A percentile compares a stretch with the other conserved stretches of the same genome.
These are phyloP conservation scores for Marchantia polymorpha DNA, from an alignment of 225 moss, liverwort and hornwort species.

Conservation along the genomic window DNA sequence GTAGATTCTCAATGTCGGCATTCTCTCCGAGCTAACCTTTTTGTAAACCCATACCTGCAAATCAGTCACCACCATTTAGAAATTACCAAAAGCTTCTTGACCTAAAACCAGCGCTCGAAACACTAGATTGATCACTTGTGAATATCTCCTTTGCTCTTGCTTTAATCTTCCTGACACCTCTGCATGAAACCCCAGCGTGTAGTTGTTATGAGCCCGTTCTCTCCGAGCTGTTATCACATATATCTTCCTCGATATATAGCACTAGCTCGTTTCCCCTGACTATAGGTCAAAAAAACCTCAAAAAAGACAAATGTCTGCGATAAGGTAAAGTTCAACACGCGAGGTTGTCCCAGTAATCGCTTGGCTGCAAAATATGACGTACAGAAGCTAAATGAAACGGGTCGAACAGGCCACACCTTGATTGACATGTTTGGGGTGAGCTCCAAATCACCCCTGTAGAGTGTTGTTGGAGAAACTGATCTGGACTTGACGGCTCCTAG, in stretches of 20 bases:
- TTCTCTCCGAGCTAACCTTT: constrained; percentile 72
- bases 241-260: no score
- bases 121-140: not conserved
- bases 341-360: no score
- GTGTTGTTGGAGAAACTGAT: constrained; percentile 75
- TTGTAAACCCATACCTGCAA: constrained; percentile 96
- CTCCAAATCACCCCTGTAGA: constrained; percentile 91
- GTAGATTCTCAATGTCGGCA: constrained; percentile 77
- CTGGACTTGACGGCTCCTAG: constrained; percentile 67
- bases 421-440: constrained; percentile 71
- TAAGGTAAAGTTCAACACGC: no score
- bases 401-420: constrained; percentile 50
- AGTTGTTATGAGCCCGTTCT: not conserved
- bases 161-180: not conserved
- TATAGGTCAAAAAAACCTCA: no score
- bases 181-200: not conserved
- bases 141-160: not conserved
- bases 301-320: no score
- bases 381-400: not conserved
- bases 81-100: not conserved
- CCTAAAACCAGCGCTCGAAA: not conserved
- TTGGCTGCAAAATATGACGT: no score
- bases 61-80: not conserved
- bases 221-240: not conserved
- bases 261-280: no score